Base-by-base conservation (phyloP, 176 grass and related monocot genomes). In the Bromus sterilis region DNA sequence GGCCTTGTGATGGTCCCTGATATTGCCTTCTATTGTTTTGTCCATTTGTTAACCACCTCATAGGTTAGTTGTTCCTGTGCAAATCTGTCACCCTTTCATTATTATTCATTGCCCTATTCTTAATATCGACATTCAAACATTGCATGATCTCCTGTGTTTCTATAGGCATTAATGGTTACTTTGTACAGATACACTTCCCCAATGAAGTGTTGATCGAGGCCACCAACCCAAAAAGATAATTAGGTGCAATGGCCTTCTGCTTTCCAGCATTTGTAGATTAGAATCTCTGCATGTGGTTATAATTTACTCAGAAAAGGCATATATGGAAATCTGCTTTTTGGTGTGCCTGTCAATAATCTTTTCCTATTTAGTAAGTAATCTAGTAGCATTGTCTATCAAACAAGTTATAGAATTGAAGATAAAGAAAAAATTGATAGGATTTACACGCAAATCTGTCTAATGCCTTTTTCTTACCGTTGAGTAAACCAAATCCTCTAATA, bases 21-120 rank as follows among this genome's bases (percentile, higher is more conserved):
- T 34, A 80, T 59, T 75, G 48, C 28, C 35, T 58, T 65, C 44
- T 67, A 56, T 25, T 14, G 61, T 81, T 86, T 86, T 34, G 18
- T 67, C 60, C 36, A 43, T 76, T 81, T 76, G 28, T 84, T 84
- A 77, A 77, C 71, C n/a, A 65, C 42, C 11, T 42, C 24, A 75
- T 56, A 77, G 74, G 73, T 77, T 76, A 83, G n/a, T 49, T 40
- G 13, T 80, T 67, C 42, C 46, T 36, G 11, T 42, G 63, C 55
- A 72, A 56, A 77, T 81, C 8, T 51, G 16, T 34, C 58, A 77
- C 21, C 71, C 39, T 51, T 64, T 46, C 13, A 23, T 78, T 76
- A 76, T 69, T 55, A 74, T 69, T 77, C 57, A 30, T 18, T 64
- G 10, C 7, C 65, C n/a, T 66, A 80, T 30, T 78, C 43, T 7